phyloP scores from a whole-genome alignment of 257 asterid species.

The Ajuga chamaepitys region DNA sequence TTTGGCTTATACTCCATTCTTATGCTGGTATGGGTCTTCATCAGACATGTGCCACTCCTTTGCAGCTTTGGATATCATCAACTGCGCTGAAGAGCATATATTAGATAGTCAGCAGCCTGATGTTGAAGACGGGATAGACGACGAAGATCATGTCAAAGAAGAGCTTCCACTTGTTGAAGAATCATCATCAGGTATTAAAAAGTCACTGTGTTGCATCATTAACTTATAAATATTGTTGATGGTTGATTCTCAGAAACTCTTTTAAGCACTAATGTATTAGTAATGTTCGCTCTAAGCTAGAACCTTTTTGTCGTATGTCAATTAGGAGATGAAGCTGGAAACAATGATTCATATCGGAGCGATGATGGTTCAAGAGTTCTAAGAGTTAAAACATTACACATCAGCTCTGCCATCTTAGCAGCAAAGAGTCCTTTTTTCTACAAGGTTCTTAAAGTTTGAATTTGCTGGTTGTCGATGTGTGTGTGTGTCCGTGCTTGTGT shows the following conservation, averaged over 20 bases:
- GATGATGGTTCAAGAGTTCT: constrained; percentile 43
- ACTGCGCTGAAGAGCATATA: constrained; percentile 62
- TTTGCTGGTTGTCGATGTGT: background rate
- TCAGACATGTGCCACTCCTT: constrained; percentile 62
- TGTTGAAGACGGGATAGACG: constrained; percentile 41
- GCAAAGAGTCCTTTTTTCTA: constrained; percentile 82
- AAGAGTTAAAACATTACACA: constrained; percentile 60
- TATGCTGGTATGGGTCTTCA: too few relatives aligned
- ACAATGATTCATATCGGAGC: constrained; percentile 45
- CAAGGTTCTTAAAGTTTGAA: constrained; percentile 36
- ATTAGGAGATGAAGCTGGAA: constrained; percentile 28
- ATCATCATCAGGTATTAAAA: constrained; percentile 47
- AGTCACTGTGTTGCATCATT: background rate
- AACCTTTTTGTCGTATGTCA: background rate
- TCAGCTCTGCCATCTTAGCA: constrained; percentile 79
- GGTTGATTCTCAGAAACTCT: background rate
- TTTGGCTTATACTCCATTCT: background rate
- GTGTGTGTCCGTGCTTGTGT: too few relatives aligned
- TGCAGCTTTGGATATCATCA: constrained; percentile 78
- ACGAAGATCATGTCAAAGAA: constrained; percentile 55
- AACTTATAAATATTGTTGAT: too few relatives aligned
- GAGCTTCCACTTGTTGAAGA: constrained; percentile 56
- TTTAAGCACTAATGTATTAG: too few relatives aligned
- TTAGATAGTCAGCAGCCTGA: constrained; percentile 49
- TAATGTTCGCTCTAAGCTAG: constrained; percentile 1